These are phyloP conservation scores for Rhizophagus sp. DNA, from an alignment of 192 early-diverging fungal species.

Conservation along the genomic window DNA sequence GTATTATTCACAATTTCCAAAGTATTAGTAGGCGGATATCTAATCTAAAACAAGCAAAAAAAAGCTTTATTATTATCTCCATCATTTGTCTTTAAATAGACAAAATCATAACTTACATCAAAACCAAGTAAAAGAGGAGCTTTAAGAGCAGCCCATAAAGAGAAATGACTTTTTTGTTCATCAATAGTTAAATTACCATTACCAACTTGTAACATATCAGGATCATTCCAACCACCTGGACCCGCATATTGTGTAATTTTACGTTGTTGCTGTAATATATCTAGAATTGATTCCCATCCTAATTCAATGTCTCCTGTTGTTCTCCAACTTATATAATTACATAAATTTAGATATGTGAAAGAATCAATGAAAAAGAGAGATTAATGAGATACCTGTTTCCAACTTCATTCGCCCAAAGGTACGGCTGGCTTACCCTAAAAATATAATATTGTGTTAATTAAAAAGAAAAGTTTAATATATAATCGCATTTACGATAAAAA, in stretches of 20 bases:
- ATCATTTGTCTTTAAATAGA: no score
- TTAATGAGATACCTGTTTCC: slow-evolving; percentile 32
- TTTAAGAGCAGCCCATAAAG: slow-evolving; percentile 59
- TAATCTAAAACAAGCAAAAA: slow-evolving; percentile 1
- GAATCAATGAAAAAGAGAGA: not conserved
- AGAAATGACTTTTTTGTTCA: slow-evolving; percentile 30
- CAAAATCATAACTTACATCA: slow-evolving; percentile 35
- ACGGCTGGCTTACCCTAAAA: not conserved
- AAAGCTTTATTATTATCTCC: not conserved
- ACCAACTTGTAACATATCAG: slow-evolving; percentile 61
- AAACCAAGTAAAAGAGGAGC: slow-evolving; percentile 60
- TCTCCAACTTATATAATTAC: slow-evolving; percentile 30
- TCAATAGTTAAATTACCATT: slow-evolving; percentile 46
- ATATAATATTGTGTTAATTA: not conserved
- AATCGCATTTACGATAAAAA: slow-evolving; percentile 35
- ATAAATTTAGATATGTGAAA: no score
- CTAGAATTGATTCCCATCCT: not conserved
- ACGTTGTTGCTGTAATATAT: not conserved
- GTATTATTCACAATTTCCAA: slow-evolving; percentile 43
- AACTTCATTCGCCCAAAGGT: slow-evolving; percentile 30
- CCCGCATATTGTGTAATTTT: slow-evolving; percentile 28
- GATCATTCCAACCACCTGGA: slow-evolving; percentile 54
- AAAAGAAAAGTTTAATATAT: no score
- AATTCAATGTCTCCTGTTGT: slow-evolving; percentile 30
- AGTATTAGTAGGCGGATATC: slow-evolving; percentile 31